Percentiles rank a stretch among this genome's conserved stretches.
Conservation (phyloP, 179 eudicot genomes). For the Sideroxylon spinosum region DNA sequence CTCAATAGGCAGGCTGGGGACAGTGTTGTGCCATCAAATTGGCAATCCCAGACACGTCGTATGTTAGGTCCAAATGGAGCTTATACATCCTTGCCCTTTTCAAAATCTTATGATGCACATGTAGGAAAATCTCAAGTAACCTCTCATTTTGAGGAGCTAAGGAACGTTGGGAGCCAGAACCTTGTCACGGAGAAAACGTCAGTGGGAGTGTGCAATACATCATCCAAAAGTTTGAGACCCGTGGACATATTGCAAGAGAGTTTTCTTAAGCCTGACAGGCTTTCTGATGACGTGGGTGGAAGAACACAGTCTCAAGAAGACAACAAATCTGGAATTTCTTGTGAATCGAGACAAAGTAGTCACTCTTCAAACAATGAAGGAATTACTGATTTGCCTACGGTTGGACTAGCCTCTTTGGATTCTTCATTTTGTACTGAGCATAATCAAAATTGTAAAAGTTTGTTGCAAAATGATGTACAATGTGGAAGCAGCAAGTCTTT, state of each 20-base stretch:
- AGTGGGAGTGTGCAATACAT: constrained; percentile 18
- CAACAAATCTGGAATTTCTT: constrained; percentile 19
- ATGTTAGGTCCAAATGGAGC: constrained; percentile 15
- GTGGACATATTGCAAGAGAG: constrained; percentile 28
- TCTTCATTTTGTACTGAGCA: constrained; percentile 19
- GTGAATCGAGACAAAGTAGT: constrained; percentile 21
- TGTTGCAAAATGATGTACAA: constrained; percentile 29
- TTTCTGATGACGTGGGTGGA: constrained; percentile 25
- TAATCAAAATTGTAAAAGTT: constrained; percentile 19
- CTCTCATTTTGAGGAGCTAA: constrained; percentile 21
- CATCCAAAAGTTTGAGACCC: constrained; percentile 19
- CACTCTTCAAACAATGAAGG: constrained; percentile 21
- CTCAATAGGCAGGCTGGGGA: constrained; percentile 20
- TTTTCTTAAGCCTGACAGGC: constrained; percentile 15
- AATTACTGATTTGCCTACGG: constrained; percentile 16
- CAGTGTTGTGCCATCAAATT: constrained; percentile 10
- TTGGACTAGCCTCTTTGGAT: constrained; percentile 22
- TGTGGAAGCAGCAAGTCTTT: constrained; percentile 27
- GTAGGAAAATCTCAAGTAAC: constrained; percentile 20
- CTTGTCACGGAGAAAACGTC: constrained; percentile 19
- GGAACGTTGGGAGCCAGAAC: constrained; percentile 18
- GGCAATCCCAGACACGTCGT: constrained; percentile 21
- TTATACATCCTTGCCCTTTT: constrained; percentile 11
- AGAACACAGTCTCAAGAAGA: constrained; percentile 24
- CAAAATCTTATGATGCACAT: constrained; percentile 13